Percentiles rank a stretch among this genome's conserved stretches.
phyloP scores from a whole-genome alignment of 495 filamentous ascomycete genomes.

The Aspergillus nidulans region DNA sequence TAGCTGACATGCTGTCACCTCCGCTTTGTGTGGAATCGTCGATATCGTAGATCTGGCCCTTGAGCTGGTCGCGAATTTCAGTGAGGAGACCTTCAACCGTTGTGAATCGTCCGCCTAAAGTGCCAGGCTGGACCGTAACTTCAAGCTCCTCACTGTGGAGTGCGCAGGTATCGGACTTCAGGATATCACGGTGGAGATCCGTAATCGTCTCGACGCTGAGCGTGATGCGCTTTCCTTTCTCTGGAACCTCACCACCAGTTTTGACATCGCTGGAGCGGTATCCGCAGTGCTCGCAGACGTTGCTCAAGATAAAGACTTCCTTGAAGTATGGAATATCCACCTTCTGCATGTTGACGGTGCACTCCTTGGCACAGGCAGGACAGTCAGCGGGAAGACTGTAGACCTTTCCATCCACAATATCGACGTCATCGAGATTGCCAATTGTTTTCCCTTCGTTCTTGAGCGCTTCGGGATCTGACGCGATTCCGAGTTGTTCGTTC shows the following conservation, averaged over 20 bases:
- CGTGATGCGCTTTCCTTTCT: constrained; percentile 77
- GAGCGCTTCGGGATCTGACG: constrained; percentile 34
- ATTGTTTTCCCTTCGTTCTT: constrained; percentile 20
- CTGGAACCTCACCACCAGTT: constrained; percentile 88
- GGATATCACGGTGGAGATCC: constrained; percentile 86
- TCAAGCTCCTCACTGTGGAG: constrained; percentile 80
- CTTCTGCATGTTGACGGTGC: constrained; percentile 89
- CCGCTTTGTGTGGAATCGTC: constrained; percentile 49
- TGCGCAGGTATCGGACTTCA: constrained; percentile 91
- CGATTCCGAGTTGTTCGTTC: constrained; percentile 75
- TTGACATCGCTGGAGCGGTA: constrained; percentile 95
- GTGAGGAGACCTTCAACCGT: constrained; percentile 94
- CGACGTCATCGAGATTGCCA: constrained; percentile 52
- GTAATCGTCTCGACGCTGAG: constrained; percentile 66
- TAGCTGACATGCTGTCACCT: constrained; percentile 67
- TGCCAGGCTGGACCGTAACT: constrained; percentile 81
- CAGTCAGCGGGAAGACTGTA: constrained; percentile 88
- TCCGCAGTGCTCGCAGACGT: constrained; percentile 83
- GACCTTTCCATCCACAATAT: constrained; percentile 83
- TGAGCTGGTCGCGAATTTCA: constrained; percentile 84
- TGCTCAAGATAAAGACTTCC: constrained; percentile 87
- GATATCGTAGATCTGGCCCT: constrained; percentile 77
- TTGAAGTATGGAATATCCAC: constrained; percentile 97
- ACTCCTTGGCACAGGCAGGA: constrained; percentile 79
- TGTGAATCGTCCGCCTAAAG: constrained; percentile 93